Evolutionary conservation across 192 early-diverging fungal genomes (phyloP).

Genomic region (Entomortierella beljakovae): DNA sequence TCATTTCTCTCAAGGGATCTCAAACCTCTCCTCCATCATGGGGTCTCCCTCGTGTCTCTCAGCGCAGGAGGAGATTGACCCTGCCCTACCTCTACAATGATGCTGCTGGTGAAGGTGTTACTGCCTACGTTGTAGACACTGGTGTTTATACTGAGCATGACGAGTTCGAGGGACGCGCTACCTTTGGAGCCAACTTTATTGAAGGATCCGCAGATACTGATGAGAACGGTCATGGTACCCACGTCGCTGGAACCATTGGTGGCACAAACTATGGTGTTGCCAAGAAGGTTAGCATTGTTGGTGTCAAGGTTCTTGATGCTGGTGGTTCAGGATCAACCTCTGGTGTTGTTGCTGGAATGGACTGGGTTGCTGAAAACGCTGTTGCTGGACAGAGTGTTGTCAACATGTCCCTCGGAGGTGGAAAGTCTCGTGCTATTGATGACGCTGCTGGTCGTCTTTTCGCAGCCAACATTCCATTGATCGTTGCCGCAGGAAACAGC

Average conservation of each 20-base stretch:
- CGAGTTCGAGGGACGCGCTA: neutral
- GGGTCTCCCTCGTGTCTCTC: constrained; percentile 62
- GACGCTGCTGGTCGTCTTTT: neutral
- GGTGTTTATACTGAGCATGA: neutral
- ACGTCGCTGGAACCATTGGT: neutral
- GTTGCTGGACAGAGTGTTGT: neutral
- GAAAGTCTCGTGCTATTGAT: neutral
- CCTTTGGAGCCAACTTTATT: neutral
- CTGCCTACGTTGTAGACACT: neutral
- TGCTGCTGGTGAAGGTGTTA: constrained; percentile 48
- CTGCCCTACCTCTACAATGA: constrained; percentile 45
- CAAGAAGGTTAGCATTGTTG: neutral
- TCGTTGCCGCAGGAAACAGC: neutral
- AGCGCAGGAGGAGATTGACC: constrained; percentile 48
- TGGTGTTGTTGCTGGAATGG: neutral
- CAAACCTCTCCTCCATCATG: constrained; percentile 54
- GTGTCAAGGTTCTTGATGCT: neutral
- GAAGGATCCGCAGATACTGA: neutral
- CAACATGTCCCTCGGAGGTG: constrained; percentile 1
- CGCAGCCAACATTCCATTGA: neutral
- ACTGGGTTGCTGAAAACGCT: neutral
- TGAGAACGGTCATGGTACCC: neutral
- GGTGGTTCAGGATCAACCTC: neutral
- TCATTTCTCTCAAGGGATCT: constrained; percentile 16
- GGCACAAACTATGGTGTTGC: neutral